Evolutionary conservation across 148 eudicot genomes (phyloP).

Genomic region (Selenicereus undatus): DNA sequence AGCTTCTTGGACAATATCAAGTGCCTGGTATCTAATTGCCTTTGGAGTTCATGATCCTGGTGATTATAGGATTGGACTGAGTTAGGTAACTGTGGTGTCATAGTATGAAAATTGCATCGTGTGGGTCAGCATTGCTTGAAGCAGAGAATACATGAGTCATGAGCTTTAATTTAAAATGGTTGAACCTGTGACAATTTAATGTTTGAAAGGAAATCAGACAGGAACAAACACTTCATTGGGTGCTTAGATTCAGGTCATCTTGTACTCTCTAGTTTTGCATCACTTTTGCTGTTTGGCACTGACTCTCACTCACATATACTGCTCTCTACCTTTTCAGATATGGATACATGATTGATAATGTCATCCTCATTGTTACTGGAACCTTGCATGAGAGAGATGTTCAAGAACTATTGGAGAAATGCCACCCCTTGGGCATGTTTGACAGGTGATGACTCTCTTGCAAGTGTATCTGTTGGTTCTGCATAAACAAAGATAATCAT

Average conservation of each 20-base stretch:
- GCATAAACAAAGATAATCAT: conserved; percentile 2
- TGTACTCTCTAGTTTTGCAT: not conserved
- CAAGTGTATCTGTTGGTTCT: conserved; percentile 4
- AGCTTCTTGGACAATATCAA: not conserved
- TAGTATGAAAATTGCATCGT: no score
- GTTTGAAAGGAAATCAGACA: not conserved
- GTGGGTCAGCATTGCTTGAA: not conserved
- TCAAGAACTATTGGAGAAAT: conserved; percentile 89
- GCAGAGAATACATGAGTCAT: not conserved
- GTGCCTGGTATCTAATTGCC: not conserved
- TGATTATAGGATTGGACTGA: no score
- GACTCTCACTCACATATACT: not conserved
- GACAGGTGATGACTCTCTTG: conserved; percentile 54
- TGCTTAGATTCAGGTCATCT: no score
- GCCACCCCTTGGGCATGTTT: conserved; percentile 96
- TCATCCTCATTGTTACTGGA: conserved; percentile 93
- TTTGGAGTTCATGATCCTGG: not conserved
- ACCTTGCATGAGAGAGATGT: conserved; percentile 99
- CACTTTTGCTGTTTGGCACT: not conserved
- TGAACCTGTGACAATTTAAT: not conserved
- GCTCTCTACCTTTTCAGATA: conserved; percentile 37
- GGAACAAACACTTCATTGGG: not conserved
- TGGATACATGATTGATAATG: conserved; percentile 98
- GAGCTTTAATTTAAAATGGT: not conserved
- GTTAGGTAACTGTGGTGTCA: not conserved